phyloP scores from a whole-genome alignment of 1,284 basidiomycete genomes.

The Boletus smithii region DNA sequence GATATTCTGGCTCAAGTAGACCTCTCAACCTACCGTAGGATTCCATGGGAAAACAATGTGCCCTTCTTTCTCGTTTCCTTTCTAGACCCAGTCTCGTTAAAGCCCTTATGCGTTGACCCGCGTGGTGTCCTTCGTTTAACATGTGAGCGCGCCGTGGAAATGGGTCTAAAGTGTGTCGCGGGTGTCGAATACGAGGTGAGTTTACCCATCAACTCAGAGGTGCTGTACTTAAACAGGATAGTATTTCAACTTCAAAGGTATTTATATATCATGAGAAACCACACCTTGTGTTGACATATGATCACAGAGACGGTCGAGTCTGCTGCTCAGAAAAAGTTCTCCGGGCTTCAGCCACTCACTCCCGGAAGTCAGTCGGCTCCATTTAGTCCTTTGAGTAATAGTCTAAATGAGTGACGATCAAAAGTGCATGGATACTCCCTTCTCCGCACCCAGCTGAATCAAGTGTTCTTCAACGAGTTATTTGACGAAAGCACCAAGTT shows the following conservation, averaged over 20 bases:
- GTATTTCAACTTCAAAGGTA: constrained; percentile 95
- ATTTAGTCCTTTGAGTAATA: background rate
- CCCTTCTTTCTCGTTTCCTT: constrained; percentile 94
- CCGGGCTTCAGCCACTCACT: constrained; percentile 74
- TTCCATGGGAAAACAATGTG: constrained; percentile 90
- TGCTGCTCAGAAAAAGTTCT: constrained; percentile 76
- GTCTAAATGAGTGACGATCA: constrained; percentile 8
- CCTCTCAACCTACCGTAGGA: constrained; percentile 78
- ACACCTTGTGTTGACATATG: background rate
- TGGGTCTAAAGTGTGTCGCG: constrained; percentile 64
- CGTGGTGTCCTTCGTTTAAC: constrained; percentile 73
- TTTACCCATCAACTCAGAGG: background rate
- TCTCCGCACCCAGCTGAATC: constrained; percentile 84
- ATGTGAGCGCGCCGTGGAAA: constrained; percentile 45
- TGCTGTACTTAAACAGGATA: constrained; percentile 33
- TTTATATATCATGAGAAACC: background rate
- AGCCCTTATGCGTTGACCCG: constrained; percentile 80
- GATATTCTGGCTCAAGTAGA: constrained; percentile 86
- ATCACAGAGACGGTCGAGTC: constrained; percentile 72
- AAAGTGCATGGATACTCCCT: constrained; percentile 92
- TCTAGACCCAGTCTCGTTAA: constrained; percentile 76
- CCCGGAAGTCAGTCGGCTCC: constrained; percentile 74
- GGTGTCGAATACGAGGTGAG: constrained; percentile 90
- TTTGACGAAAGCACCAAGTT: constrained; percentile 78
- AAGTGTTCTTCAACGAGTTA: constrained; percentile 85